Base-by-base conservation (phyloP, 208 protist genomes). In the Acanthamoeba lugdunensis region DNA sequence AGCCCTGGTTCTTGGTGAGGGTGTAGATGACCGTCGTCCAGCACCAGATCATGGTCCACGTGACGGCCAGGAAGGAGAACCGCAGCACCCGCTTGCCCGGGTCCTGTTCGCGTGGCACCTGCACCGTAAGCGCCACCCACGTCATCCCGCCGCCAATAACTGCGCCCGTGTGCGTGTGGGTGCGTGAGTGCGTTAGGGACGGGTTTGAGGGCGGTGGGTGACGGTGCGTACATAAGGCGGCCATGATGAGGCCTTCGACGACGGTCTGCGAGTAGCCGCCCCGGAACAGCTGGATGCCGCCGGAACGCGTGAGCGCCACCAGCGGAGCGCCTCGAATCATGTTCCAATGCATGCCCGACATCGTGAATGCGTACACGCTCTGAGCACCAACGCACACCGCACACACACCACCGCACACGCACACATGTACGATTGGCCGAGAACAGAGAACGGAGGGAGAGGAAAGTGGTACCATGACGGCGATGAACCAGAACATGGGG, bases 281-380 rank as follows among this genome's bases (percentile, higher is more conserved):
- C 25, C 33, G 33, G 37, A 79, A 79, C 28, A 79, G 69, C 69
- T 18, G 23, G 11, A 79, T 79, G 23, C 25, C 23, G 37, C 69
- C 69, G 11, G 69, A 79, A 6, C 30, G 69, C 11, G 69, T 50
- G 16, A 79, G 14, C 25, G 33, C 69, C 14, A 79, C 37, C 28
- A 79, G 37, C 25, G 69, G 69, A 2, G 69, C 33, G 23, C 69
- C 69, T 33, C 69, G 69, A 25, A 50, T 18, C 28, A 79, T 79
- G 69, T 79, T 79, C 69, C 69, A 79, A 11, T 79, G 69, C 69
- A 79, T 79, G 14, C 69, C 69, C 14, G 69, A 79, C 69, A 79
- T 79, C 30, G 69, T 79, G 69, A 79, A 79, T 11, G 23, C 69
- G 69, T 79, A 79, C 69, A 79, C 69, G 16, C 69, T 11, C 69